Evolutionary conservation across 163 green algal species (phyloP), one percentile per base, ranked within the genome.

Genomic region (Scenedesmus sp.): DNA sequence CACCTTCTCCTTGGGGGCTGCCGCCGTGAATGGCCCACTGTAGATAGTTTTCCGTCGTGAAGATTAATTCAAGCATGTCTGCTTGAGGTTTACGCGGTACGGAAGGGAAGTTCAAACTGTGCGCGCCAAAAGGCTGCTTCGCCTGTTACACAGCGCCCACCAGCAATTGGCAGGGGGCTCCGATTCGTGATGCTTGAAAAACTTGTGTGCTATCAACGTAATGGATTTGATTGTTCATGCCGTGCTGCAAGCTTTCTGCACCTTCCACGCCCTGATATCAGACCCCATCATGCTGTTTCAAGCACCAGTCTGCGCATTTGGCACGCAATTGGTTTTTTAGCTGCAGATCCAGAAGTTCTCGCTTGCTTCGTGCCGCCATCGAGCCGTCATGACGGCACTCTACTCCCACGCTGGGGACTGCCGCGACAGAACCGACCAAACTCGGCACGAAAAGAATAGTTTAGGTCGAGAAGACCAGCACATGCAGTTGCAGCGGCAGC

Each of bases 61-160:
- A 52, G 12, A 52, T 15, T 6, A n/a, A 52, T 52, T 46, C 64
- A 34, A 20, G 7, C 67, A 15, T 79, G 46, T 23, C 23, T 79
- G 23, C 23, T 15, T 10, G 15, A 26, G 16, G 16, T 6, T 5
- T 46, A 15, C 4, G 5, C 70, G 23, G 20, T 52, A 3, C 4
- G 2, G 4, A 5, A 23, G 46, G 23, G 3, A 79, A 79, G 23
- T 79, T 79, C 23, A 79, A 13, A 46, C 10, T 79, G 70, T 79
- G 70, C 70, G 23, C 70, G 70, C 70, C 70, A 79, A 79, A 79
- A 52, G 70, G 70, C 70, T 79, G 70, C 70, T 52, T 52, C 70
- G 46, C 70, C 70, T 79, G 70, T 79, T 79, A 26, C 66, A 26
- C 16, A 76, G 23, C 23, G 64, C 64, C 70, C 23, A 79, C 70